These are phyloP conservation scores for Akanthomyces muscarius DNA, from an alignment of 2,329 filamentous ascomycete species.

Conservation along the genomic window DNA sequence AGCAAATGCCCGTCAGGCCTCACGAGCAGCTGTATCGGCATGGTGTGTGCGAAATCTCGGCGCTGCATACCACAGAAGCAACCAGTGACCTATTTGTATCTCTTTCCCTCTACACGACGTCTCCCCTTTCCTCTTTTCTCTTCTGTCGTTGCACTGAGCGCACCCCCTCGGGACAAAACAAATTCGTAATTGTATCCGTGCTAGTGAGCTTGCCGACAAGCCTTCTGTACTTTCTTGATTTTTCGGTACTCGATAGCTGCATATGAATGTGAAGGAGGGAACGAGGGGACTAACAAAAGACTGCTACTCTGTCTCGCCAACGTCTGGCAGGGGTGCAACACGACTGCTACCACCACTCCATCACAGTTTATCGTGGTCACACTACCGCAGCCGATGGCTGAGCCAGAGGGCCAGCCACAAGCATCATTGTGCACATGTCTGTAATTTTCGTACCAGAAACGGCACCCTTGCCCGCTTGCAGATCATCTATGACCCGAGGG, in stretches of 20 bases:
- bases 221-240: background rate
- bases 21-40: background rate
- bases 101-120: background rate
- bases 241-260: too few relatives aligned
- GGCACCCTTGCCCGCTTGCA: background rate
- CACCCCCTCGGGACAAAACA: background rate
- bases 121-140: constrained; percentile 2
- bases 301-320: background rate
- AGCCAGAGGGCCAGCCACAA: background rate
- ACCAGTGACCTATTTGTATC: background rate
- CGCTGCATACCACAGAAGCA: background rate
- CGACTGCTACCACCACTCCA: background rate
- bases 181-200: too few relatives aligned
- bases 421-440: background rate
- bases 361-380: background rate
- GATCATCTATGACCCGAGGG: background rate
- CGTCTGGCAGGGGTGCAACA: background rate
- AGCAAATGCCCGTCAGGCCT: background rate
- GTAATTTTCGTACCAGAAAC: background rate
- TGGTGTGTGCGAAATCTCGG: background rate
- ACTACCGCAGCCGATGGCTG: background rate
- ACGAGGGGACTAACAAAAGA: background rate
- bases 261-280: too few relatives aligned
- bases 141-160: background rate
- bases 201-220: background rate